Percentiles rank a stretch among this genome's conserved stretches.
Conservation (phyloP, 1,284 basidiomycete genomes). For the Rhizoctonia solani region DNA sequence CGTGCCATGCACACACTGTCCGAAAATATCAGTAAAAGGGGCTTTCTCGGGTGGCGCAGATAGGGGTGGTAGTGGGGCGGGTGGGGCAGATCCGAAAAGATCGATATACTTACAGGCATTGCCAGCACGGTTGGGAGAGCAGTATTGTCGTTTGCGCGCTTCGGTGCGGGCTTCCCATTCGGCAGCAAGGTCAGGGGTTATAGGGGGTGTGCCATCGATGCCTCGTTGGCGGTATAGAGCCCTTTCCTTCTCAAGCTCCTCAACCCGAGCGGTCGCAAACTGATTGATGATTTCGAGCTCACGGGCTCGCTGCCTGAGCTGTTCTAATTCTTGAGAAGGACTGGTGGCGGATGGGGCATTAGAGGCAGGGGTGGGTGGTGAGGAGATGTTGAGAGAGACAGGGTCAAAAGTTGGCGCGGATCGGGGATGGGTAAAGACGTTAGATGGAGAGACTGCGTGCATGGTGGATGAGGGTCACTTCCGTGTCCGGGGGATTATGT, state of each 20-base stretch:
- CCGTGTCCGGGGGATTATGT: conserved; percentile 17
- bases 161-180: conserved; percentile 29
- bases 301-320: conserved; percentile 25
- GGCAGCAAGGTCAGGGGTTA: background rate
- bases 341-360: background rate
- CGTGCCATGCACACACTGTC: conserved; percentile 29
- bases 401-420: conserved; percentile 19
- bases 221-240: background rate
- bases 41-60: background rate
- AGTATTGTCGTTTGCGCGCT: conserved; percentile 28
- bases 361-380: conserved; percentile 20
- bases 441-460: conserved; percentile 32
- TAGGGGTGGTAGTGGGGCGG: conserved; percentile 26
- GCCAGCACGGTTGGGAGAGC: conserved; percentile 31
- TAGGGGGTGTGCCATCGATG: background rate
- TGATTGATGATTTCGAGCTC: conserved; percentile 32
- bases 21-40: background rate
- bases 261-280: conserved; percentile 23
- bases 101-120: conserved; percentile 25
- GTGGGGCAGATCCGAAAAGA: conserved; percentile 12
- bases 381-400: conserved; percentile 10
- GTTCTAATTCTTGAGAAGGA: conserved; percentile 22
- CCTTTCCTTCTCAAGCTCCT: conserved; percentile 28
- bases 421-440: conserved; percentile 28
- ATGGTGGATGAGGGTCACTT: conserved; percentile 6